A percentile compares a stretch with the other conserved stretches of the same genome.
Conservation (phyloP, 2,329 filamentous ascomycete genomes). For the Cercospora sp. region DNA sequence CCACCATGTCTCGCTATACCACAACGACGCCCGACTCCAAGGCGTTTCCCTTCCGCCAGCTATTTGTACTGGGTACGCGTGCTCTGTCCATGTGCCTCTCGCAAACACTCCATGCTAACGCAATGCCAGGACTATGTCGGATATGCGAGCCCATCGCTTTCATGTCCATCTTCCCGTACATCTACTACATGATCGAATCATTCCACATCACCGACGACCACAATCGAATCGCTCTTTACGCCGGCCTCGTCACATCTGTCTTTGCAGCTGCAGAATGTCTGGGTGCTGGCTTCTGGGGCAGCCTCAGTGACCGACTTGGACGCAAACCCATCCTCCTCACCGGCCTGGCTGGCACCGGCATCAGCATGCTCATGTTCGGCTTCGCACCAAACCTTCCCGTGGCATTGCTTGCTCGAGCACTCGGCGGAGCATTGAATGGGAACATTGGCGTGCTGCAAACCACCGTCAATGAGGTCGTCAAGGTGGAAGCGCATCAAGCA, state of each 20-base stretch:
- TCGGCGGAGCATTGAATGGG: constrained; percentile 90
- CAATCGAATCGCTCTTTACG: constrained; percentile 83
- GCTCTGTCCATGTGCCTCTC: background rate
- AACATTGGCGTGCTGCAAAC: constrained; percentile 96
- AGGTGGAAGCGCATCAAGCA: constrained; percentile 88
- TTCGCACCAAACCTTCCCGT: constrained; percentile 80
- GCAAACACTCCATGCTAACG: background rate
- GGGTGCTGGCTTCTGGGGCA: constrained; percentile 89
- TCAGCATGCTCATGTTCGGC: constrained; percentile 91
- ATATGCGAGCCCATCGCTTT: constrained; percentile 99
- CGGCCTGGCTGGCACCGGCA: constrained; percentile 83
- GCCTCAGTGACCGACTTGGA: constrained; percentile 85
- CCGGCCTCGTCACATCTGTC: constrained; percentile 91
- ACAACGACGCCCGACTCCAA: constrained; percentile 30
- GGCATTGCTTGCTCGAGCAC: constrained; percentile 80
- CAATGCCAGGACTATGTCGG: constrained; percentile 63
- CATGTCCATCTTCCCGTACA: constrained; percentile 99
- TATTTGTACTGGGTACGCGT: constrained; percentile 56
- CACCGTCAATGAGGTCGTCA: constrained; percentile 90
- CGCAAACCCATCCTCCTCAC: constrained; percentile 88
- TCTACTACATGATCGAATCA: constrained; percentile 94
- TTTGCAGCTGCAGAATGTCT: constrained; percentile 96
- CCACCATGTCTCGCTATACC: constrained; percentile 23
- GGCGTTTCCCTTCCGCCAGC: constrained; percentile 58
- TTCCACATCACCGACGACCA: constrained; percentile 81